phyloP scores from a whole-genome alignment of 129 eudicot genomes.

The Kitagawia praeruptora region DNA sequence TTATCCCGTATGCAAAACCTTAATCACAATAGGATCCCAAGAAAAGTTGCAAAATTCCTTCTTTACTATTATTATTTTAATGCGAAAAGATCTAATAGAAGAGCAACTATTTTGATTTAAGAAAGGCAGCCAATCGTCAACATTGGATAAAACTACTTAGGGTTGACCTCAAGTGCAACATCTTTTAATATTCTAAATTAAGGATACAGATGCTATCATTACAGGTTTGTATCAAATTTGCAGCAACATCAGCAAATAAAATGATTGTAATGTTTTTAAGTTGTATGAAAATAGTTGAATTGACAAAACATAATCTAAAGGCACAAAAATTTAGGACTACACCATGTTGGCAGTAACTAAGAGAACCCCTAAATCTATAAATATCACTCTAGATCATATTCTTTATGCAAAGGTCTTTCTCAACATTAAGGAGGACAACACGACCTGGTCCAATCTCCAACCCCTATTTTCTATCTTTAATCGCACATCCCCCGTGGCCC shows the following conservation, averaged over 20 bases:
- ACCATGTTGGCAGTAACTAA: background rate
- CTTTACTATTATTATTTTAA: too few species aligned
- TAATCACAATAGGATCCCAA: background rate
- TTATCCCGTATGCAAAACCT: background rate
- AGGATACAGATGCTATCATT: background rate
- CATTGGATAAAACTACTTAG: background rate
- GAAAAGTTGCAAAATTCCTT: background rate
- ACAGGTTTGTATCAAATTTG: background rate
- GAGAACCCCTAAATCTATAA: background rate
- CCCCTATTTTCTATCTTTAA: background rate
- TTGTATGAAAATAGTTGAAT: background rate
- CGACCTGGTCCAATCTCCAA: background rate
- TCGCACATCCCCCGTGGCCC: background rate
- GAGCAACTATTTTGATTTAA: too few species aligned
- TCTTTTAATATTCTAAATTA: too few species aligned
- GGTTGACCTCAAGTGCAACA: background rate
- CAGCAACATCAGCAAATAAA: background rate
- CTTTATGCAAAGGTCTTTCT: background rate
- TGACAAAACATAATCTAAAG: background rate
- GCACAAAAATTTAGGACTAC: background rate
- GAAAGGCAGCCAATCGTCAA: background rate
- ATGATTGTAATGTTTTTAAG: background rate
- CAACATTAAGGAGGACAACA: background rate
- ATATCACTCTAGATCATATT: background rate
- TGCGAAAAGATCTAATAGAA: background rate